Conservation (phyloP, 352 stramenopile species). For the Elongisporangium anandrum region DNA sequence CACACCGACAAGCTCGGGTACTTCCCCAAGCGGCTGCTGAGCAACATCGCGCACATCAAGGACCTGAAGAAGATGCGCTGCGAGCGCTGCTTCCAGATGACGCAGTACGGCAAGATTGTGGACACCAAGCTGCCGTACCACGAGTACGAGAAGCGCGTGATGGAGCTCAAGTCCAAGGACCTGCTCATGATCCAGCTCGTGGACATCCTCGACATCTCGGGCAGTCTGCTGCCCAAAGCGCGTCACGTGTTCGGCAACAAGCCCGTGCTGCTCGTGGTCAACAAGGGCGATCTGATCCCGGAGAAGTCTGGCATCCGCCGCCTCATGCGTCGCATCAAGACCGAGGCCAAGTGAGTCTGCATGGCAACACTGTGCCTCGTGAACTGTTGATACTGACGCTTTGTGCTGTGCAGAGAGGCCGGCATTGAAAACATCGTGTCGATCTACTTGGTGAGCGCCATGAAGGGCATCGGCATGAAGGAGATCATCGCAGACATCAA, state of each 20-base stretch:
- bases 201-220: slow-evolving; percentile 91
- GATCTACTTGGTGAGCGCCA: slow-evolving; percentile 78
- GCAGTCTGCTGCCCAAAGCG: slow-evolving; percentile 82
- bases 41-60: slow-evolving; percentile 54
- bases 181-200: slow-evolving; percentile 91
- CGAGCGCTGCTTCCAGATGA: slow-evolving; percentile 87
- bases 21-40: slow-evolving; percentile 59
- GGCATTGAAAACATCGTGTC: slow-evolving; percentile 79
- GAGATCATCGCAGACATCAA: slow-evolving; percentile 81
- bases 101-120: slow-evolving; percentile 82
- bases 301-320: slow-evolving; percentile 77
- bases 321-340: slow-evolving; percentile 77
- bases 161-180: slow-evolving; percentile 80
- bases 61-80: slow-evolving; percentile 79
- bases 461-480: slow-evolving; percentile 85
- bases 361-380: slow-evolving; percentile 1
- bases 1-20: slow-evolving; percentile 61
- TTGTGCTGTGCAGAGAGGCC: slow-evolving; percentile 29
- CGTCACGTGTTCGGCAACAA: slow-evolving; percentile 88
- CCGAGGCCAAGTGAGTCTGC: slow-evolving; percentile 51
- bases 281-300: slow-evolving; percentile 89
- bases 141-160: slow-evolving; percentile 87
- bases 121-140: slow-evolving; percentile 78
- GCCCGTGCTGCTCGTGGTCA: slow-evolving; percentile 86
- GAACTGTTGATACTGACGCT: slow-evolving; percentile 1